Base-by-base conservation (phyloP, 1,139 yeast species). In the Kazachstania sp. region DNA sequence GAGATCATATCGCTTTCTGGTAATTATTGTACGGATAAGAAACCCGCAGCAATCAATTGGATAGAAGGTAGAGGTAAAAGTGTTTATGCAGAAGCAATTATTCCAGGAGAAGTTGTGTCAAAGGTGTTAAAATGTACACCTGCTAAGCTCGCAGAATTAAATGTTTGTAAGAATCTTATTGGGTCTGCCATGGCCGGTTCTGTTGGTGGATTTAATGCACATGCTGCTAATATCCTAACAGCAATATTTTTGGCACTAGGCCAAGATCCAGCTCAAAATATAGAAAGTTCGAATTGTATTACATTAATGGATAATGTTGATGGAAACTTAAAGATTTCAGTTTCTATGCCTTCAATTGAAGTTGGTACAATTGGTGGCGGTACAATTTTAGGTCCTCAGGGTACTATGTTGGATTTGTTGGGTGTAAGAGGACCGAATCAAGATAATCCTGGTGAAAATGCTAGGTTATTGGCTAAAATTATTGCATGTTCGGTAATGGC, bases 281-380 rank as follows among this genome's bases (percentile, higher is more conserved):
- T 94, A 48, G 99, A 92, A 71, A 83, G 95, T 51, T 87, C 97
- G 34, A 92, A 90, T 71, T 94, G 98, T 81, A 90, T 94, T 55
- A 92, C 98, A 1, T 73, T 92, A 56, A 88, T 94, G 95, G 83
- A 83, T 62, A 87, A 86, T 61, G 76, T 77, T 43, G 73, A 73
- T 37, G 98, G 96, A 23, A 90, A 88, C 63, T 77, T 94, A 60
- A 83, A 79, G 55, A 84, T 94, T 45, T 86, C 96, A 3, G 98
- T 92, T 19, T 86, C 97, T 6, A 94, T 94, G 99, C 99, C 99
- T 29, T 87, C 95, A 28, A 88, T 94, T 58, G 99, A 94, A 71
- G 98, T 92, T 41, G 99, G 99, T 53, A 92, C 99, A 3, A 90
- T 94, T 67, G 99, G 99, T 52, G 98, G 99, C 52, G 98, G 99